phyloP scores from a whole-genome alignment of 2,329 filamentous ascomycete genomes.

The Colletotrichum graminicola region DNA sequence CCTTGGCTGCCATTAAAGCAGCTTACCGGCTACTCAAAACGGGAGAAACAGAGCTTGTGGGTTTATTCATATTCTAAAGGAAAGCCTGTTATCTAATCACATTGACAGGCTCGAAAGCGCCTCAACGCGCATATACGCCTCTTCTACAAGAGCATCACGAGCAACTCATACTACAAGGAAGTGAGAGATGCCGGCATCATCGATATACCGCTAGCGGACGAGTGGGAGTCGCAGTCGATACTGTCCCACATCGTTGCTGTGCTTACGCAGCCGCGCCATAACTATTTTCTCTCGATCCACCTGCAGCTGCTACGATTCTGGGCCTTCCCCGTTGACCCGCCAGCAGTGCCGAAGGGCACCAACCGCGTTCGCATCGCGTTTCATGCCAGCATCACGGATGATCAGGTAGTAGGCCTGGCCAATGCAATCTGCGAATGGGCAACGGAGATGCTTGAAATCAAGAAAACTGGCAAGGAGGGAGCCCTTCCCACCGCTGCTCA shows the following conservation, averaged over 20 bases:
- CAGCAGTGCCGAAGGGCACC: constrained; percentile 56
- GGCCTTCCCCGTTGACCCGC: constrained; percentile 50
- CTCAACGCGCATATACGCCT: constrained; percentile 12
- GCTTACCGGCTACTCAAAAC: constrained; percentile 42
- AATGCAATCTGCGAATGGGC: constrained; percentile 33
- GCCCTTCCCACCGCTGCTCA: constrained; percentile 12
- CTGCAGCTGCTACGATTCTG: constrained; percentile 43
- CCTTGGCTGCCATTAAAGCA: constrained; percentile 43
- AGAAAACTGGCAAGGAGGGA: constrained; percentile 2
- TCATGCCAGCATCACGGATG: constrained; percentile 55
- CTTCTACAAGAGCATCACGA: constrained; percentile 47
- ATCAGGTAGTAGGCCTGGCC: constrained; percentile 47
- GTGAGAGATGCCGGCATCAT: constrained; percentile 48
- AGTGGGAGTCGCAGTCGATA: constrained; percentile 45
- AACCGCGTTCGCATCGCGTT: constrained; percentile 55
- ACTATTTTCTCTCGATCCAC: constrained; percentile 46
- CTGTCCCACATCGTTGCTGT: constrained; percentile 49
- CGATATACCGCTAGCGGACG: constrained; percentile 46
- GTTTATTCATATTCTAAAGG: too few species aligned
- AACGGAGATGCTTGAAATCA: constrained; percentile 38
- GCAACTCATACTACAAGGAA: constrained; percentile 44
- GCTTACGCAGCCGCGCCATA: constrained; percentile 45
- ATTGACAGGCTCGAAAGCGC: background rate
- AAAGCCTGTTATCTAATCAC: too few species aligned
- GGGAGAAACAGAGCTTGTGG: background rate